Conservation (phyloP, 495 filamentous ascomycete genomes). For the Usnea hakonensis region DNA sequence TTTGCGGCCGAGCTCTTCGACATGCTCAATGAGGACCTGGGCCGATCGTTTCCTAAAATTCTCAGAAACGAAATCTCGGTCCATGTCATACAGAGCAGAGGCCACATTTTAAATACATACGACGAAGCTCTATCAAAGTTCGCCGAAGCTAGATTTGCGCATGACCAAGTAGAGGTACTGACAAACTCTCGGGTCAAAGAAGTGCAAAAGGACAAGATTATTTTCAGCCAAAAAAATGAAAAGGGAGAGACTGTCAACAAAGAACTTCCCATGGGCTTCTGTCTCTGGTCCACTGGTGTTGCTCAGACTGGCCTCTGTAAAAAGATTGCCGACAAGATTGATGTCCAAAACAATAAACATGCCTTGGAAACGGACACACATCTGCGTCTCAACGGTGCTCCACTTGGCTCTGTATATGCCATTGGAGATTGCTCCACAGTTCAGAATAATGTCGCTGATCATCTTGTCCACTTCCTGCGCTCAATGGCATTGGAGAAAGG, state of each 20-base stretch:
- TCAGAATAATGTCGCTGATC: constrained; percentile 86
- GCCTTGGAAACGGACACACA: constrained; percentile 95
- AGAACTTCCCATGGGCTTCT: constrained; percentile 93
- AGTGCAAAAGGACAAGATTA: constrained; percentile 70
- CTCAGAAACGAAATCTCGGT: constrained; percentile 95
- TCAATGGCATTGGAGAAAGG: constrained; percentile 88
- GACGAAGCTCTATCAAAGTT: constrained; percentile 90
- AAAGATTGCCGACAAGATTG: constrained; percentile 62
- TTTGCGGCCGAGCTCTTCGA: constrained; percentile 96
- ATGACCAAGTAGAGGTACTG: constrained; percentile 82
- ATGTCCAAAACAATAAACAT: constrained; percentile 76
- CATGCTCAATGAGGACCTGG: constrained; percentile 90
- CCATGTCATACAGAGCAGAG: constrained; percentile 87
- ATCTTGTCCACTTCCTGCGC: constrained; percentile 81
- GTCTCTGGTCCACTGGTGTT: constrained; percentile 96
- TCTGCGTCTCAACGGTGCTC: constrained; percentile 82
- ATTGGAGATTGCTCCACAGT: constrained; percentile 97
- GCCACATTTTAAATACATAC: constrained; percentile 96
- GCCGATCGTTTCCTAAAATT: constrained; percentile 73
- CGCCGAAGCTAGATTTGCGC: constrained; percentile 76
- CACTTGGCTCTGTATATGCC: constrained; percentile 90
- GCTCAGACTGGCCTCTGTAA: constrained; percentile 76
- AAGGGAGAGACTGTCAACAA: constrained; percentile 71
- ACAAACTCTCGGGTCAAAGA: constrained; percentile 90
- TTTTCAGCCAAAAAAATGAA: constrained; percentile 75